These are phyloP conservation scores for Aspergillus wentii DNA, from an alignment of 495 filamentous ascomycete genomes.

Conservation along the genomic window DNA sequence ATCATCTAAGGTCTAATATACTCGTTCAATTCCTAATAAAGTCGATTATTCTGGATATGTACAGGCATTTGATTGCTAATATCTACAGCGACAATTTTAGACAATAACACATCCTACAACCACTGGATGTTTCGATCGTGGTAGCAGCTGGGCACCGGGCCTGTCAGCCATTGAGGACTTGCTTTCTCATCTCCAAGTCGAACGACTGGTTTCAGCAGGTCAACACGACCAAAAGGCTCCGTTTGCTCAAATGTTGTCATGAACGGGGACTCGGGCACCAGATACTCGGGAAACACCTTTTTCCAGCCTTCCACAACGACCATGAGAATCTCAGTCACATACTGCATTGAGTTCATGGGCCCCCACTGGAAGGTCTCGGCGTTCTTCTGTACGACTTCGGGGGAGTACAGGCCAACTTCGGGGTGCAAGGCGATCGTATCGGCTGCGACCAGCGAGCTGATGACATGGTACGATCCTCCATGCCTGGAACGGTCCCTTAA, in stretches of 20 bases:
- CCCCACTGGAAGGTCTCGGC: slow-evolving; percentile 9
- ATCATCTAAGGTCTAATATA: no score
- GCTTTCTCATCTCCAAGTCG: slow-evolving; percentile 16
- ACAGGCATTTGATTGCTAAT: no score
- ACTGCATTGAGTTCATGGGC: slow-evolving; percentile 15
- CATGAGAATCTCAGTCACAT: slow-evolving; percentile 23
- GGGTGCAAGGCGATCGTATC: slow-evolving; percentile 12
- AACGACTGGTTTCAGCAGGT: slow-evolving; percentile 20
- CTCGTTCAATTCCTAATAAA: no score
- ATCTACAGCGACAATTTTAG: no score
- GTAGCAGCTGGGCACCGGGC: slow-evolving; percentile 23
- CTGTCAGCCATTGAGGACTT: slow-evolving; percentile 17
- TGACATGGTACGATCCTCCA: slow-evolving; percentile 22
- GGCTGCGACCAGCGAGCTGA: slow-evolving; percentile 21
- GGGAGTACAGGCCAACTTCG: slow-evolving; percentile 21
- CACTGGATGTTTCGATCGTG: slow-evolving; percentile 14
- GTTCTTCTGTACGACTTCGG: slow-evolving; percentile 12
- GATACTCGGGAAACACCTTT: slow-evolving; percentile 15
- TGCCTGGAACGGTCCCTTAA: slow-evolving; percentile 17
- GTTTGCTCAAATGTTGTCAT: slow-evolving; percentile 23
- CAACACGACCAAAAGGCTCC: slow-evolving; percentile 16
- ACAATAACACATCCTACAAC: no score
- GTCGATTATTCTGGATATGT: no score
- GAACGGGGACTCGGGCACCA: slow-evolving; percentile 15
- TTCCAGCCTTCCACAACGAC: slow-evolving; percentile 27